Evolutionary conservation across 345 rosid species (phyloP).

Genomic region (Adansonia digitata): DNA sequence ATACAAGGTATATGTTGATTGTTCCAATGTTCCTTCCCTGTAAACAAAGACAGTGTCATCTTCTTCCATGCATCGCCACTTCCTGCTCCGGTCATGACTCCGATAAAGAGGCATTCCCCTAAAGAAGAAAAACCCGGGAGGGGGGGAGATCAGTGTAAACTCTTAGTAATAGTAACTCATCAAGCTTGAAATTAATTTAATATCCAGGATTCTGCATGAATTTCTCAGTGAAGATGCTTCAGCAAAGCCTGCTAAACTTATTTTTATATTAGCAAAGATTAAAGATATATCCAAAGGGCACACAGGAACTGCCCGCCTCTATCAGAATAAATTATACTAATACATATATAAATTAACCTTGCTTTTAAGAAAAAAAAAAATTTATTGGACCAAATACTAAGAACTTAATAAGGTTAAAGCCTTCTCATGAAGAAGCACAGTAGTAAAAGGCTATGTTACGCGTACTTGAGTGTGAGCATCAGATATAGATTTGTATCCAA

Average conservation of each 20-base stretch:
- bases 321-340: neutral
- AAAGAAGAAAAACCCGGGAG: neutral
- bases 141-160: too few relatives aligned
- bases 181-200: neutral
- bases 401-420: neutral
- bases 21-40: slow-evolving; percentile 46
- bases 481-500: too few relatives aligned
- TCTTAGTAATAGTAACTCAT: neutral
- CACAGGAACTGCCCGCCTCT: neutral
- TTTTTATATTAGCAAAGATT: neutral
- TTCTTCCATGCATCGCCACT: slow-evolving; percentile 43
- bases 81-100: slow-evolving; percentile 19
- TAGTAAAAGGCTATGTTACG: neutral
- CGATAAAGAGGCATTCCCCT: slow-evolving; percentile 46
- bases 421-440: neutral
- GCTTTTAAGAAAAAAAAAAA: too few relatives aligned
- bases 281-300: neutral
- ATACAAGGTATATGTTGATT: slow-evolving; percentile 20
- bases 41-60: slow-evolving; percentile 36
- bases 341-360: neutral
- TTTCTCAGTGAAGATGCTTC: slow-evolving; percentile 7
- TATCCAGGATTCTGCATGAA: neutral
- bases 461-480: too few relatives aligned
- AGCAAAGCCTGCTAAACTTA: slow-evolving; percentile 1
- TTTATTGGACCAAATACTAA: too few relatives aligned